These are phyloP conservation scores for Calonectria crousiana DNA, from an alignment of 2,329 filamentous ascomycete species.

Conservation along the genomic window DNA sequence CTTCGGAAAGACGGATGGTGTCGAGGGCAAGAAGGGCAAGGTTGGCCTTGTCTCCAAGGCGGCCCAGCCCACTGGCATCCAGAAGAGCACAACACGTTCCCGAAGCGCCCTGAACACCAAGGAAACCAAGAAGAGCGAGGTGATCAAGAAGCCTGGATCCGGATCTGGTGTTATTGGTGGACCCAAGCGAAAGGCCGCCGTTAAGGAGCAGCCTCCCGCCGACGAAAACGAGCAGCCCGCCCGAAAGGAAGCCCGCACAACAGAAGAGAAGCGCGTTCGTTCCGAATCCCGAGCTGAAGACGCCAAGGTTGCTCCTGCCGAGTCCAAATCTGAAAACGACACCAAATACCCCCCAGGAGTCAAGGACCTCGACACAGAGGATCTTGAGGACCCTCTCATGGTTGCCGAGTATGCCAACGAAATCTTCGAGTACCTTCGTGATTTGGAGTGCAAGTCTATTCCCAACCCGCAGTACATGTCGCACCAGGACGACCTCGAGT, in stretches of 20 bases:
- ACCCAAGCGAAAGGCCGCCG: constrained; percentile 75
- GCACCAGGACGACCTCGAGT: constrained; percentile 93
- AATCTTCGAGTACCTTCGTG: constrained; percentile 95
- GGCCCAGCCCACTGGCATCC: constrained; percentile 82
- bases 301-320: constrained; percentile 28
- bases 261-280: constrained; percentile 62
- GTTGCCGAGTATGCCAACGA: constrained; percentile 97
- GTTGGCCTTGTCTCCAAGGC: constrained; percentile 82
- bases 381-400: constrained; percentile 95
- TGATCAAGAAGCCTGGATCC: constrained; percentile 75
- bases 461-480: constrained; percentile 96
- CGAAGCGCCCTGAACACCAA: constrained; percentile 75
- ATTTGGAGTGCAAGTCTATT: constrained; percentile 82
- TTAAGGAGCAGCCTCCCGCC: constrained; percentile 67
- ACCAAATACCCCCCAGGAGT: constrained; percentile 47
- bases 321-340: constrained; percentile 36
- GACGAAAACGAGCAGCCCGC: constrained; percentile 75
- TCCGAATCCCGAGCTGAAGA: constrained; percentile 45
- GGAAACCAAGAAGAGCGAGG: constrained; percentile 75
- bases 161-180: constrained; percentile 76
- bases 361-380: constrained; percentile 84
- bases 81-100: constrained; percentile 73
- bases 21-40: constrained; percentile 84
- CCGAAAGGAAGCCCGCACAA: constrained; percentile 72
- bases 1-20: constrained; percentile 80